These are phyloP conservation scores for Strigomonas oncopelti DNA, from an alignment of 208 protist species.

Conservation along the genomic window DNA sequence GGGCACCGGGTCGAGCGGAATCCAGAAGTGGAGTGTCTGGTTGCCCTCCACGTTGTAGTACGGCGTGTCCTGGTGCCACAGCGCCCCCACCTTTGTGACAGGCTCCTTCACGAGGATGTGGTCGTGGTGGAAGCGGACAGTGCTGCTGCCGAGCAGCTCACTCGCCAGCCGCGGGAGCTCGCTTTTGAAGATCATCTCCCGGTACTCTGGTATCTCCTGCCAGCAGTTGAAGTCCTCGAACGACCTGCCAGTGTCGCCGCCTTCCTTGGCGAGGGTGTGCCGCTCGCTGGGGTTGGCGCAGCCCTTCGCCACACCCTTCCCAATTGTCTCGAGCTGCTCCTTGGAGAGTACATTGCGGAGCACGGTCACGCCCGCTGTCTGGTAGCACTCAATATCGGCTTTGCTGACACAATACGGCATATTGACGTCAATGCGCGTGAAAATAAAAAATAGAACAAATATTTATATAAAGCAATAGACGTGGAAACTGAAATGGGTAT, in stretches of 20 bases:
- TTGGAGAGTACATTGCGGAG: slow-evolving; percentile 18
- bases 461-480: background rate
- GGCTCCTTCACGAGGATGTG: slow-evolving; percentile 45
- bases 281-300: slow-evolving; percentile 23
- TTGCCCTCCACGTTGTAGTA: slow-evolving; percentile 54
- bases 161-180: slow-evolving; percentile 24
- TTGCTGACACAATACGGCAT: slow-evolving; percentile 14
- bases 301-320: slow-evolving; percentile 25
- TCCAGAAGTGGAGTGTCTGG: slow-evolving; percentile 48
- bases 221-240: slow-evolving; percentile 55
- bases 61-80: slow-evolving; percentile 48
- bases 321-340: slow-evolving; percentile 28
- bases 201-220: slow-evolving; percentile 39
- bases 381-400: slow-evolving; percentile 16
- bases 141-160: slow-evolving; percentile 28
- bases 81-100: slow-evolving; percentile 35
- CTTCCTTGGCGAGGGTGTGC: slow-evolving; percentile 36
- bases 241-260: slow-evolving; percentile 38
- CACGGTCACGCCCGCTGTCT: slow-evolving; percentile 16
- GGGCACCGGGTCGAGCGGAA: slow-evolving; percentile 35
- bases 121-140: slow-evolving; percentile 36
- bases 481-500: background rate
- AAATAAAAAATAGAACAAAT: background rate
- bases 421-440: background rate
- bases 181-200: slow-evolving; percentile 33